These are phyloP conservation scores for Syzygium jambos DNA, from an alignment of 345 rosid genomes.

Conservation along the genomic window DNA sequence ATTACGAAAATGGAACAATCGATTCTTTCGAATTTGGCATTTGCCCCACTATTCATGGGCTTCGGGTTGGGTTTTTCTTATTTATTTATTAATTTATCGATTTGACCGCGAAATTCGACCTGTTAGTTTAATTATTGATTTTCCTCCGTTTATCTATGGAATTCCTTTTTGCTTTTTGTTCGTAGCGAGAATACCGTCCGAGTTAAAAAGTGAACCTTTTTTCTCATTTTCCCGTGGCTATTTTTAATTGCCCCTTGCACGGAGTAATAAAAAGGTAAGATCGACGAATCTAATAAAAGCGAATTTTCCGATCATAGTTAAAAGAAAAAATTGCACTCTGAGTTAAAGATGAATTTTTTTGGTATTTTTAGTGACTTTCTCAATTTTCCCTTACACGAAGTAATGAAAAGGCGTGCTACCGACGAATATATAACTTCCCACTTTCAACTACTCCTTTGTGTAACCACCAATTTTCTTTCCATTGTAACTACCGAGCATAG, in stretches of 20 bases:
- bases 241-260: not conserved
- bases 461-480: accelerated
- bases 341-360: not conserved
- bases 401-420: accelerated
- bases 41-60: too few relatives aligned
- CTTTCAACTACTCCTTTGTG: accelerated
- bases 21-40: not conserved
- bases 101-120: not conserved
- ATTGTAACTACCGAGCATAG: accelerated
- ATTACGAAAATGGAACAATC: not conserved
- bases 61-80: not conserved
- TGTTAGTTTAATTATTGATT: not conserved
- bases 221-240: too few relatives aligned
- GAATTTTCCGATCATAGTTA: not conserved
- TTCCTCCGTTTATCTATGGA: not conserved
- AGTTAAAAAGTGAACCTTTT: too few relatives aligned
- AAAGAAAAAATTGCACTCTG: too few relatives aligned
- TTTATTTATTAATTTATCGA: not conserved
- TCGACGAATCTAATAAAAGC: not conserved
- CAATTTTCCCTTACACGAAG: not conserved
- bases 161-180: not conserved
- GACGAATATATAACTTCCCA: accelerated
- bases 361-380: not conserved
- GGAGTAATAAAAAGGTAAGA: not conserved
- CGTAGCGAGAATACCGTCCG: not conserved